Base-by-base conservation (phyloP, 306 rosid species). In the Pyrus bretschneideri region DNA sequence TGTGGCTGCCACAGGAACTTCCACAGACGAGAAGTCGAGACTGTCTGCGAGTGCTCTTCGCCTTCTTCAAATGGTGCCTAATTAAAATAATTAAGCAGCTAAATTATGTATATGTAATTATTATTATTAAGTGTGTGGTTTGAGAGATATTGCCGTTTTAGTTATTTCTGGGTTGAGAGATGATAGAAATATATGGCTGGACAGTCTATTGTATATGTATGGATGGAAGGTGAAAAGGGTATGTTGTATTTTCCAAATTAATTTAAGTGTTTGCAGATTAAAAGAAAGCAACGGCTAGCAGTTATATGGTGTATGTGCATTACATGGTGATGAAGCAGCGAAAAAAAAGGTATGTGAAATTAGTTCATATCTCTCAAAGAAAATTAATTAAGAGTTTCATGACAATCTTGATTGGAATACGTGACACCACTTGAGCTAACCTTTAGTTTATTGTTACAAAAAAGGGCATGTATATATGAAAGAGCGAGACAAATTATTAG, bases 1-100 rank as follows among this genome's bases (percentile, higher is more conserved):
- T 94, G 98, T 38, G 91, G 93, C 15, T 94, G 98, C 76, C 97
- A 94, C 84, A 80, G 96, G 79, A 94, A 68, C 91, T 92, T 92
- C 80, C 98, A 94, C 85, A 86, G 89, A 49, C 79, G 91, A 79
- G 83, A 84, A 70, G 88, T 84, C 22, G 93, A 86, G 72, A 75
- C 83, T 52, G 90, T 77, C n/a, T 42, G 83, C 68, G 91, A 87
- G 52, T 85, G 79, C 73, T 80, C 88, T 82, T 80, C 91, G 17
- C 85, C 86, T 46, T 61, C 91, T 73, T 80, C 91, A 8, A 83
- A 82, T 62, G 88, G 83, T 35, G 78, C 80, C 17, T 82, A 72
- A 42, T 31, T 30, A 31, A 57, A 30, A 18, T 6, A 64, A 64
- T 29, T 23, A 63, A 15, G 22, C 42, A 17, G n/a, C n/a, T 29